Base-by-base conservation (phyloP, 2,329 filamentous ascomycete genomes). In the Gremmenia infestans region DNA sequence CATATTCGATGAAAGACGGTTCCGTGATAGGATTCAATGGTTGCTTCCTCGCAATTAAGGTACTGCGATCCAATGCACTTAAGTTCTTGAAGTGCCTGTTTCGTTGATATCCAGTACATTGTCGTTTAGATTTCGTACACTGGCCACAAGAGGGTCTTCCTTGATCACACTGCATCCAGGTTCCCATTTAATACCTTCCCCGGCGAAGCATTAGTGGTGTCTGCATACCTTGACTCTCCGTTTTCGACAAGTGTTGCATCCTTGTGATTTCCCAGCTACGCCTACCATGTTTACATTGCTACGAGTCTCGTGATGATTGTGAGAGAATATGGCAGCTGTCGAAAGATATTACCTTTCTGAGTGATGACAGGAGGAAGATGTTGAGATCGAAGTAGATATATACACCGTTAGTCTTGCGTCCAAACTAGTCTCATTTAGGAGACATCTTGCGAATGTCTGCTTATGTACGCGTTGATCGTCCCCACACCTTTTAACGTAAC, bases 61-160 rank as follows among this genome's bases (percentile, higher is more conserved):
- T 51, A 40, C 50, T 52, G 36, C 32, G 52, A 55, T 57, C 55
- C 52, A 57, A 50, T 42, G 55, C 51, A 46, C 52, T 57, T 40
- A 57, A 52, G 42, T 57, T 57, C 40, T 57, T 57, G 55, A 57
- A 57, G 46, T 57, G 47, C 28, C 52, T 54, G 48, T 57, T 53
- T 35, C 55, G 55, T 52, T 55, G 47, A 48, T 57, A 57, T 46
- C 55, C 55, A 52, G 51, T 53, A 19, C 52, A 57, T 32, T 47
- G 45, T 48, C 55, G 52, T 19, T 51, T 55, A 36, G 40, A 54
- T 52, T 55, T 57, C 39, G n/a, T 39, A 53, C 52, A 57, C 47
- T 57, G 55, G 37, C 55, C 55, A 48, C 55, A 57, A 47, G 47
- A 54, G 22, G 55, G 55, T 32, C 36, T 55, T 47, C 40, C 47